Evolutionary conservation across 352 stramenopile species (phyloP).

Genomic region (Phytophthora parvispora): DNA sequence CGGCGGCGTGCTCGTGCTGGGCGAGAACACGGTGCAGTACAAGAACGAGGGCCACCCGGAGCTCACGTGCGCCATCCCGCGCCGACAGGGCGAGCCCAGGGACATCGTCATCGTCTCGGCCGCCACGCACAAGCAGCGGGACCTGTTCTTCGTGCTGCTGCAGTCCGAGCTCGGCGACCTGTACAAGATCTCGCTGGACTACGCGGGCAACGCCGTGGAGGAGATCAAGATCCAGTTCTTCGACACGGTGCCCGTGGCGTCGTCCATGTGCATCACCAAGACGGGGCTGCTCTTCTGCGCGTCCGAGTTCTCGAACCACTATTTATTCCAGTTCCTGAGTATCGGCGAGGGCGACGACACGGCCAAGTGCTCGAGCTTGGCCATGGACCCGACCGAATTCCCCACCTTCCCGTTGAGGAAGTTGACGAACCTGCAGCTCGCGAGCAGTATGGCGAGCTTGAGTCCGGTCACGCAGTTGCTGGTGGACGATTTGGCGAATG

Average conservation of each 20-base stretch:
- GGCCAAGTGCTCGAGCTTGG: conserved; percentile 73
- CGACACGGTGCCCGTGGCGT: conserved; percentile 97
- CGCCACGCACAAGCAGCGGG: conserved; percentile 95
- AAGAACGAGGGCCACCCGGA: conserved; percentile 95
- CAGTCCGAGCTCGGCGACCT: conserved; percentile 99
- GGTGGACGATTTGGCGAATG: conserved; percentile 95
- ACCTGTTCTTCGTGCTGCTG: conserved; percentile 98
- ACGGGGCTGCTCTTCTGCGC: conserved; percentile 97
- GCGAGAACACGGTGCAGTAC: conserved; percentile 98
- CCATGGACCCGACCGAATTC: conserved; percentile 72
- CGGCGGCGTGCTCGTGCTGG: conserved; percentile 97
- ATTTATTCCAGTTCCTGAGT: conserved; percentile 98
- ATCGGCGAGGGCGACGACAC: conserved; percentile 95
- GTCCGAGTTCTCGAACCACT: conserved; percentile 98
- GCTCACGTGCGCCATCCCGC: conserved; percentile 78
- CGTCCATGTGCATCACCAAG: conserved; percentile 98
- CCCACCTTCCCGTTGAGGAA: conserved; percentile 84
- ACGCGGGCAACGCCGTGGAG: conserved; percentile 84
- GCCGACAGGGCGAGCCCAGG: conserved; percentile 80
- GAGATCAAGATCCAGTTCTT: conserved; percentile 96
- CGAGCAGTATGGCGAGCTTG: conserved; percentile 88
- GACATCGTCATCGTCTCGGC: conserved; percentile 95
- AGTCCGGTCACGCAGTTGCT: conserved; percentile 96
- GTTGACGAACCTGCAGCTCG: conserved; percentile 91
- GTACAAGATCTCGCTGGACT: conserved; percentile 98